Evolutionary conservation across 768 basidiomycete genomes (phyloP), one percentile per base, ranked within the genome.

Genomic region (Rubroboletus pulcherrimus): DNA sequence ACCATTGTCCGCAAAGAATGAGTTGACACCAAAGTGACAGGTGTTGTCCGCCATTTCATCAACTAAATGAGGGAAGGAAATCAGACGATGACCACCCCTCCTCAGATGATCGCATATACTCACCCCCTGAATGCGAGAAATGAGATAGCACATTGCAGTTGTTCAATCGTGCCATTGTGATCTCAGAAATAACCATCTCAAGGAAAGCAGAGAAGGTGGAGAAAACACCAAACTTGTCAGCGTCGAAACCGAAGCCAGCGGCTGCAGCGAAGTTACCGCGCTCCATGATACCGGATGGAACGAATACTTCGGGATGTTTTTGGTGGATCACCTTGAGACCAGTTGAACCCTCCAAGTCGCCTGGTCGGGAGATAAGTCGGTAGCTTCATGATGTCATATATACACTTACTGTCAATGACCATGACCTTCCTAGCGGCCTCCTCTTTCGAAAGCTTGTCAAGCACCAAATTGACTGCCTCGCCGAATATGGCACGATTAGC

Each of bases 131-230:
- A 73, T 94, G 92, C 24, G 91, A 93, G 76, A 93, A 94, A 74
- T 94, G 92, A 64, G 80, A 86, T 24, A 94, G 80, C 9, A 93
- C 85, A 66, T 93, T 94, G 77, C 89, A 89, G 63, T 88, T 79
- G 71, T 94, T 94, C 69, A 94, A 71, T 51, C 92, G 82, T n/a
- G 92, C 92, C 92, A 93, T 94, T 11, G 92, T 93, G 49, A 93
- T 75, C 71, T 94, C 92, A 5, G 90, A 92, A 51, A 94, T 71
- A 47, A 89, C 77, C 92, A 93, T 93, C 80, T 94, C 92, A 55
- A 92, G 78, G 79, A 94, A 94, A 4, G 92, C 91, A 47, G 88
- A 89, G 75, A 94, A 94, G 5, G 92, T 93, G 26, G 90, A 91
- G 76, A 91, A 91, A 53, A 92, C 89, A 57, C 92, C 91, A 56